These are phyloP conservation scores for Neurospora tetrasperma DNA, from an alignment of 495 filamentous ascomycete genomes.

Conservation along the genomic window DNA sequence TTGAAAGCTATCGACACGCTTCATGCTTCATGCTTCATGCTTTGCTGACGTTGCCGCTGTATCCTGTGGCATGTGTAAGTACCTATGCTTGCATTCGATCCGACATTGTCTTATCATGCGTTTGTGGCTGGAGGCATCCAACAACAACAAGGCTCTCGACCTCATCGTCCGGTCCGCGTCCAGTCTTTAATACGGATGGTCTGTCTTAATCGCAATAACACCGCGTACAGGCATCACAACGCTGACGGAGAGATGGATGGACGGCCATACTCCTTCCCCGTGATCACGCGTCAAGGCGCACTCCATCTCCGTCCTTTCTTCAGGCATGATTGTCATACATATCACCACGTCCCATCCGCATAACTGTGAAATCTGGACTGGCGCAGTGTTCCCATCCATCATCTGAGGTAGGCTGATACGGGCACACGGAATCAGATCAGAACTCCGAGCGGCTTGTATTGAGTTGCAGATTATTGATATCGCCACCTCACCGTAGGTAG, in stretches of 20 bases:
- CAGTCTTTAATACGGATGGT: not conserved
- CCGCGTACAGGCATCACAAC: not conserved
- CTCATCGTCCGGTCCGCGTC: not conserved
- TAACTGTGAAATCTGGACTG: not conserved
- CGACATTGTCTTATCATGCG: not conserved
- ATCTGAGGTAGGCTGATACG: not conserved
- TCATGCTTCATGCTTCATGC: not conserved
- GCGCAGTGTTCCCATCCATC: not conserved
- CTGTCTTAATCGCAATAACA: not conserved
- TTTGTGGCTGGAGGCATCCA: not conserved
- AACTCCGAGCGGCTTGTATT: not conserved
- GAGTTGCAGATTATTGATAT: not conserved
- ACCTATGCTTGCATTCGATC: not conserved
- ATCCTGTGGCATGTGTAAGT: not conserved
- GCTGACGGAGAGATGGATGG: not conserved
- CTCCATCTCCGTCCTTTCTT: not conserved
- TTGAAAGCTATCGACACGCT: not conserved
- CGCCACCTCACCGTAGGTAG: not conserved
- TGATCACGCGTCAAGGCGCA: not conserved
- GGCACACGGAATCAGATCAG: not conserved
- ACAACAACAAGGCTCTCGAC: not conserved
- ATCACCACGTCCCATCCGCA: not conserved
- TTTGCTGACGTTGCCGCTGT: not conserved
- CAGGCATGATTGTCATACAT: not conserved
- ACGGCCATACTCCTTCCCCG: not conserved